A percentile compares a stretch with the other conserved stretches of the same genome.
These are phyloP conservation scores for Peniophora sp. DNA, from an alignment of 1,284 basidiomycete genomes.

Conservation along the genomic window DNA sequence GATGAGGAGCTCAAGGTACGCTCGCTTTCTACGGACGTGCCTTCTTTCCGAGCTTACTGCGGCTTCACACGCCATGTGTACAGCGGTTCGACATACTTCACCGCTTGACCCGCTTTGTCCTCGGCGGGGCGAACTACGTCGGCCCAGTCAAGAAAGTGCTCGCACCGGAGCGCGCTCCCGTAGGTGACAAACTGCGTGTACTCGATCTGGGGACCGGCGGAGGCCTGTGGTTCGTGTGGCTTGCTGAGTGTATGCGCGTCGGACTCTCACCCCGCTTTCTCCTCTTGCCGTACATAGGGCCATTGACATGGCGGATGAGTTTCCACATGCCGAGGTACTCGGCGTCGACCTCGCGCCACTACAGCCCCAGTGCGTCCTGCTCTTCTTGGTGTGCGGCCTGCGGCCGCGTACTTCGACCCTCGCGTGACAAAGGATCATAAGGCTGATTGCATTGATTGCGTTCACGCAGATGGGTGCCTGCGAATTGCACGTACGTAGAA, in stretches of 20 bases:
- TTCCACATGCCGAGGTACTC: slow-evolving; percentile 54
- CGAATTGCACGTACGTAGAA: slow-evolving; percentile 53
- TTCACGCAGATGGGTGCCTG: slow-evolving; percentile 44
- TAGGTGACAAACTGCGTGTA: slow-evolving; percentile 29
- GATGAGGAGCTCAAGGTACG: slow-evolving; percentile 50
- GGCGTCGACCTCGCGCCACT: slow-evolving; percentile 65
- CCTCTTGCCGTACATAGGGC: slow-evolving; percentile 31
- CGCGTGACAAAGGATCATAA: slow-evolving; percentile 2
- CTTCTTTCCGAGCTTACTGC: slow-evolving; percentile 1
- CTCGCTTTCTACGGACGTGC: background rate
- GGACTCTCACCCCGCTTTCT: background rate
- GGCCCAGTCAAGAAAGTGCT: slow-evolving; percentile 53
- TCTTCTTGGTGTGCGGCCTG: background rate
- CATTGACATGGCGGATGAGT: slow-evolving; percentile 62
- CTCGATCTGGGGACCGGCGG: slow-evolving; percentile 63
- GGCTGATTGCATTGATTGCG: background rate
- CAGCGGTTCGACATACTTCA: slow-evolving; percentile 58
- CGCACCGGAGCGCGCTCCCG: slow-evolving; percentile 15
- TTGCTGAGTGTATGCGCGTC: slow-evolving; percentile 5
- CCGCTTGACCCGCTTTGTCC: slow-evolving; percentile 56
- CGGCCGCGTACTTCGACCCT: background rate
- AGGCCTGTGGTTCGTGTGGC: slow-evolving; percentile 41
- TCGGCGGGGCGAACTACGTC: slow-evolving; percentile 51
- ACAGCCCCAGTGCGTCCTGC: slow-evolving; percentile 46
- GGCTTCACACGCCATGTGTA: slow-evolving; percentile 2